Evolutionary conservation across 2,329 filamentous ascomycete species (phyloP).

Genomic region (Talaromyces sp.): DNA sequence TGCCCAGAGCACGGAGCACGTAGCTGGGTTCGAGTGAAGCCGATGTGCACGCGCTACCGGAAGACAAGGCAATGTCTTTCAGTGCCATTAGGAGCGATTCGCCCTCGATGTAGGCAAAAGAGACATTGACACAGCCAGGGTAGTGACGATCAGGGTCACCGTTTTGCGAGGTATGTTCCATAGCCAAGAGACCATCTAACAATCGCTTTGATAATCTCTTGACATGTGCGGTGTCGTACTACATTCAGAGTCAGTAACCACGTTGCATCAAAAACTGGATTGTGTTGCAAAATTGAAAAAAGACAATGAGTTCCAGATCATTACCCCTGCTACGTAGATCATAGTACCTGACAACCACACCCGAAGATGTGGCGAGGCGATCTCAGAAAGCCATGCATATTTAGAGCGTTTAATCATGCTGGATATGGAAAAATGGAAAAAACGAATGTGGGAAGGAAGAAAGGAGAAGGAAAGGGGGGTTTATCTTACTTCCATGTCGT

Average conservation of each 20-base stretch:
- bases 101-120: constrained; percentile 96
- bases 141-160: constrained; percentile 81
- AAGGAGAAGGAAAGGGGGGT: constrained; percentile 14
- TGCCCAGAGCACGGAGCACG: constrained; percentile 87
- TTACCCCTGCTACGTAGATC: constrained; percentile 64
- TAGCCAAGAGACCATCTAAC: constrained; percentile 71
- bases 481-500: constrained; percentile 80
- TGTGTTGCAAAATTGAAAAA: constrained; percentile 21
- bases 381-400: constrained; percentile 92
- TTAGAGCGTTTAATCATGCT: constrained; percentile 74
- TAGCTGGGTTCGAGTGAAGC: constrained; percentile 96
- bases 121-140: constrained; percentile 95
- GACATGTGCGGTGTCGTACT: constrained; percentile 93
- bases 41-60: constrained; percentile 93
- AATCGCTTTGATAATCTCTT: constrained; percentile 77
- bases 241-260: constrained; percentile 10
- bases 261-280: not conserved
- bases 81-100: constrained; percentile 97
- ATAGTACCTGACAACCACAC: constrained; percentile 45
- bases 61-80: constrained; percentile 96
- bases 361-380: constrained; percentile 43
- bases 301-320: constrained; percentile 38
- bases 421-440: constrained; percentile 14
- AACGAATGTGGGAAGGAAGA: constrained; percentile 7
- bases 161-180: constrained; percentile 92